Conservation (phyloP, 352 stramenopile genomes). For the Phytopythium ostracodes region DNA sequence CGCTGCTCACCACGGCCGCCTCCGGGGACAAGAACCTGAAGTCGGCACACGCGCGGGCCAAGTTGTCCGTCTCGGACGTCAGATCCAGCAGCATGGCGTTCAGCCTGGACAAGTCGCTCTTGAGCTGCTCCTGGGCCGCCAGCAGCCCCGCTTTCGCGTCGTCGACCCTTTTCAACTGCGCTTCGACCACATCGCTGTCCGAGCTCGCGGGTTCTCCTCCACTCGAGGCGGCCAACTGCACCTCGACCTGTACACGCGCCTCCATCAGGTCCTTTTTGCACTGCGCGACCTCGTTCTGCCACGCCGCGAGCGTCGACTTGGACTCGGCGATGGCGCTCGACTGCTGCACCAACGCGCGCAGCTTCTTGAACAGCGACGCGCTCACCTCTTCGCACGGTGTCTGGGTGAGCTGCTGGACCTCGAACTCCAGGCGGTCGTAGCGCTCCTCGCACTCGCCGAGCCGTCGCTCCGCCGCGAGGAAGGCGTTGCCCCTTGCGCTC, state of each 20-base stretch:
- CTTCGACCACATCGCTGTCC: background rate
- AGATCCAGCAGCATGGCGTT: constrained; percentile 52
- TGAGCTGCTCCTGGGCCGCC: constrained; percentile 43
- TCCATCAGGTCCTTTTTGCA: constrained; percentile 46
- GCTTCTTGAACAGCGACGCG: constrained; percentile 34
- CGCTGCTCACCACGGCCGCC: constrained; percentile 14
- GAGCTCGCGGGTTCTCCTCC: background rate
- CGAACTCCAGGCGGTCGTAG: constrained; percentile 64
- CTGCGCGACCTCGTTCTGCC: constrained; percentile 31
- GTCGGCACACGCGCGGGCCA: constrained; percentile 22
- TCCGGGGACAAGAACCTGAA: constrained; percentile 33
- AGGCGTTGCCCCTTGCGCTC: constrained; percentile 68
- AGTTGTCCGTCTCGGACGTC: constrained; percentile 37
- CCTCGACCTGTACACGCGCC: constrained; percentile 34
- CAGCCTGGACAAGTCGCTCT: constrained; percentile 30
- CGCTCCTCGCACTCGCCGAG: constrained; percentile 53
- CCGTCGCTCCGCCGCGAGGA: constrained; percentile 51
- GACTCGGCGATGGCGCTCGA: constrained; percentile 34
- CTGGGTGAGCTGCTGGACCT: constrained; percentile 48
- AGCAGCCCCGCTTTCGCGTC: constrained; percentile 35
- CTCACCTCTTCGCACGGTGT: constrained; percentile 58
- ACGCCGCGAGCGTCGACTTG: constrained; percentile 26
- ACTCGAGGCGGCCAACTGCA: constrained; percentile 11
- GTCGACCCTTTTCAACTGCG: constrained; percentile 29
- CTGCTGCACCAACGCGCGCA: constrained; percentile 33